Conservation (phyloP, 768 basidiomycete genomes). For the Pleurotus citrinopileatus region DNA sequence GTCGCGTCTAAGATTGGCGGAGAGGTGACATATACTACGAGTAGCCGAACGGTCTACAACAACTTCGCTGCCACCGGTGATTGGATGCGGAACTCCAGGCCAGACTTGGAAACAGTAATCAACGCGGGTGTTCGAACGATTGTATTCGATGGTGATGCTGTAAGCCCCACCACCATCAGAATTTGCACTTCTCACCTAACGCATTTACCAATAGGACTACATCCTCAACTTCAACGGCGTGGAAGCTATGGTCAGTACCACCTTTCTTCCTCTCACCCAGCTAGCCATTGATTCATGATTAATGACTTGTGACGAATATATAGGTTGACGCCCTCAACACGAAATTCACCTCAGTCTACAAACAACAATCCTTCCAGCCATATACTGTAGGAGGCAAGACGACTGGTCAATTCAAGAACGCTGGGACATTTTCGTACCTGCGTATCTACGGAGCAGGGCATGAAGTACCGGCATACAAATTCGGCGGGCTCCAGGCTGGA, state of each 20-base stretch:
- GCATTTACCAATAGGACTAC: constrained; percentile 34
- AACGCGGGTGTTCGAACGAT: constrained; percentile 53
- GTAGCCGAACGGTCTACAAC: constrained; percentile 38
- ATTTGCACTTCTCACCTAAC: not conserved
- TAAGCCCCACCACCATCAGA: constrained; percentile 21
- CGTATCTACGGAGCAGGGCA: constrained; percentile 48
- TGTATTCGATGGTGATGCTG: constrained; percentile 58
- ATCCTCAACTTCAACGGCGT: constrained; percentile 54
- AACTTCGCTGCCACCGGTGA: constrained; percentile 54
- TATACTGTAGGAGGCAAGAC: constrained; percentile 49
- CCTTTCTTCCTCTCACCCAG: no score
- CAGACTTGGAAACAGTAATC: constrained; percentile 53
- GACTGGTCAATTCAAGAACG: constrained; percentile 56
- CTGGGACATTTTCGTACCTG: constrained; percentile 54
- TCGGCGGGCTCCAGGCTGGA: constrained; percentile 31
- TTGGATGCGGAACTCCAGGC: constrained; percentile 54
- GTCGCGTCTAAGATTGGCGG: constrained; percentile 39
- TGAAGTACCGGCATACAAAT: constrained; percentile 47
- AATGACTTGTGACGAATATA: not conserved
- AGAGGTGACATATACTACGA: constrained; percentile 38
- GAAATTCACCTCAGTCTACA: constrained; percentile 38
- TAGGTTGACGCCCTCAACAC: constrained; percentile 48
- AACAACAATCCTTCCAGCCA: constrained; percentile 38
- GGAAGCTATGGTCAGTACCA: constrained; percentile 48
- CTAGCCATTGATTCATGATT: not conserved